phyloP scores from a whole-genome alignment of 2,329 filamentous ascomycete genomes.

The Davidsoniella eucalypti region DNA sequence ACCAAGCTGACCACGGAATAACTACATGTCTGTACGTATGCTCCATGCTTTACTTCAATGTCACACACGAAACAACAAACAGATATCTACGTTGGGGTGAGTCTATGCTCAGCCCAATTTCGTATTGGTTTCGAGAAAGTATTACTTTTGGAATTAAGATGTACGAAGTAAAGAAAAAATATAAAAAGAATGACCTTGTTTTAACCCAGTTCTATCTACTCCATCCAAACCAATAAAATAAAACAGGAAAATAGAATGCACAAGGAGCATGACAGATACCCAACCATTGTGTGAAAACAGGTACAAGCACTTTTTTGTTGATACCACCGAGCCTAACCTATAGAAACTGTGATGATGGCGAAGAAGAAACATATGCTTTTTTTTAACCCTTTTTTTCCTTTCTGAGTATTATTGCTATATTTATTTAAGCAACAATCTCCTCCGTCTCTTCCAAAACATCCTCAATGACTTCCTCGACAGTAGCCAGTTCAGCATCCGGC shows the following conservation, averaged over 20 bases:
- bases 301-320: background rate
- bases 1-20: too few species aligned
- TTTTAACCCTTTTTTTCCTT: background rate
- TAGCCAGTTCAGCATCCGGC: slow-evolving; percentile 32
- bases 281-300: background rate
- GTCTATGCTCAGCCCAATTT: too few species aligned
- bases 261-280: background rate
- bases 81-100: too few species aligned
- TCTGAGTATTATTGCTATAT: background rate
- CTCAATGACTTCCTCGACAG: slow-evolving; percentile 79
- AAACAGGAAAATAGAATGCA: background rate
- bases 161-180: background rate
- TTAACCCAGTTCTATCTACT: background rate
- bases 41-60: too few species aligned
- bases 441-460: slow-evolving; percentile 76
- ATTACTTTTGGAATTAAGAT: background rate
- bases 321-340: background rate
- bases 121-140: too few species aligned
- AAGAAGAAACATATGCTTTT: background rate
- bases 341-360: background rate
- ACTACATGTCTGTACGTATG: too few species aligned
- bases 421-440: slow-evolving; percentile 40
- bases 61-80: too few species aligned
- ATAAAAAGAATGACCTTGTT: background rate
- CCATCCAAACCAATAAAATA: background rate